Base-by-base conservation (phyloP, 2,329 filamentous ascomycete species). In the Trichoderma sp. region DNA sequence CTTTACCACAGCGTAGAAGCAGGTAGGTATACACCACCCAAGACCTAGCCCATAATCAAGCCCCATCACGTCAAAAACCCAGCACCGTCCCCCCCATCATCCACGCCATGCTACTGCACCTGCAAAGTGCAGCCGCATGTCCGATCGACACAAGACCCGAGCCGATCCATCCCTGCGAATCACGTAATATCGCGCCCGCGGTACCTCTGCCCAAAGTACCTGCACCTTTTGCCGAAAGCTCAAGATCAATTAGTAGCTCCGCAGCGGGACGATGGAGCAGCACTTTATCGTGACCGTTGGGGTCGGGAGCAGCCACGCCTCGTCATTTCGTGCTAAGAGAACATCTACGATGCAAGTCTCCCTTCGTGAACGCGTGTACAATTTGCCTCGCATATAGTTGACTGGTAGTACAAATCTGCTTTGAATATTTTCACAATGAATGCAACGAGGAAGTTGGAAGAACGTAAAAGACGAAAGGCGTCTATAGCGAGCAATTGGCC, bases 341-440 rank as follows among this genome's bases (percentile, higher is more conserved):
- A 7, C 15, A 10, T 19, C 12, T 10, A 5, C 26, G 9, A 34
- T 21, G 44, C 39, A 52, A 14, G 10, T 14, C 34, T 39, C 34
- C 34, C 34, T 10, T 19, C 24, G 3, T 43, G 41, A 54, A 63
- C 50, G 60, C 50, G 60, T 63, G 60, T 63, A 47, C 60, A 63
- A 55, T 63, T 63, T 44, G 50, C 60, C 60, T 63, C 50, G 41
- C 50, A 55, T 47, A 41, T 47, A 26, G 5, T 34, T 44, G 50
- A 63, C 50, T 63, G 41, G 50, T 19, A 47, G 55, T 7, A 60
- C 15, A 19, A 52, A 44, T 24, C 30, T 7, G 5, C 26, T 14
- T 52, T n/a, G n/a, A 14, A 45, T 54, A 24, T 45, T n/a, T n/a
- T 14, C 24, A 34, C 50, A 14, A 10, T 30, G 17, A 14, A 24